These are phyloP conservation scores for Aspergillus clavatus DNA, from an alignment of 2,329 filamentous ascomycete genomes.

Conservation along the genomic window DNA sequence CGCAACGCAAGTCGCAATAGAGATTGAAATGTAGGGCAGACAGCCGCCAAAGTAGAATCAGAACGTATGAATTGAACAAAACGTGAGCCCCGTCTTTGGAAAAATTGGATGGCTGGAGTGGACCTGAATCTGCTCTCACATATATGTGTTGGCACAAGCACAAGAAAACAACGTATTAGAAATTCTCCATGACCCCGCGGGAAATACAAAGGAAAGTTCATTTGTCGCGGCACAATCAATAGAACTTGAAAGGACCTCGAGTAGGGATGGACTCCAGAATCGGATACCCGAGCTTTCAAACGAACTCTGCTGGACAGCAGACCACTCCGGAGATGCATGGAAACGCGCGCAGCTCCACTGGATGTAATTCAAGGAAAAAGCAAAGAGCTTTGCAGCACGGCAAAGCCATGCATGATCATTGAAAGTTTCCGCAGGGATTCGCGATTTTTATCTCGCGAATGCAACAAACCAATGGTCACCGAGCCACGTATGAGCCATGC, in stretches of 20 bases:
- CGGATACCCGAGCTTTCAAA: background rate
- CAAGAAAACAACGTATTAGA: background rate
- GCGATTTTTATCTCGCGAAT: slow-evolving; percentile 2
- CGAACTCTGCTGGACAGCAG: slow-evolving; percentile 7
- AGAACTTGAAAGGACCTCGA: background rate
- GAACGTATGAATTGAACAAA: slow-evolving; percentile 8
- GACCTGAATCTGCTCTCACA: slow-evolving; percentile 10
- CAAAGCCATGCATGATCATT: slow-evolving; percentile 10
- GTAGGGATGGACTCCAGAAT: background rate
- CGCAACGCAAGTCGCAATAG: slow-evolving; percentile 1
- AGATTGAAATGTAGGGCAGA: slow-evolving; percentile 1
- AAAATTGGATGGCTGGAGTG: background rate
- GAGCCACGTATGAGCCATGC: background rate
- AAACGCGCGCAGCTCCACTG: slow-evolving; percentile 15
- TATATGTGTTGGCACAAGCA: slow-evolving; percentile 7
- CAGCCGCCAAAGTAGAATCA: background rate
- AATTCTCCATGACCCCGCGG: background rate
- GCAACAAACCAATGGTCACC: slow-evolving; percentile 1
- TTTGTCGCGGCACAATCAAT: background rate
- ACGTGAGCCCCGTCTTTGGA: slow-evolving; percentile 11
- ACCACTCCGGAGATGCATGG: slow-evolving; percentile 16
- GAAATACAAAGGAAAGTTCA: background rate
- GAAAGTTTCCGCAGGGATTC: slow-evolving; percentile 11
- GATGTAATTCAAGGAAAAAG: slow-evolving; percentile 4
- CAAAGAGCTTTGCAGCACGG: slow-evolving; percentile 6